phyloP scores from a whole-genome alignment of 202 grass and related monocot species.

The Hordeum pubiflorum region DNA sequence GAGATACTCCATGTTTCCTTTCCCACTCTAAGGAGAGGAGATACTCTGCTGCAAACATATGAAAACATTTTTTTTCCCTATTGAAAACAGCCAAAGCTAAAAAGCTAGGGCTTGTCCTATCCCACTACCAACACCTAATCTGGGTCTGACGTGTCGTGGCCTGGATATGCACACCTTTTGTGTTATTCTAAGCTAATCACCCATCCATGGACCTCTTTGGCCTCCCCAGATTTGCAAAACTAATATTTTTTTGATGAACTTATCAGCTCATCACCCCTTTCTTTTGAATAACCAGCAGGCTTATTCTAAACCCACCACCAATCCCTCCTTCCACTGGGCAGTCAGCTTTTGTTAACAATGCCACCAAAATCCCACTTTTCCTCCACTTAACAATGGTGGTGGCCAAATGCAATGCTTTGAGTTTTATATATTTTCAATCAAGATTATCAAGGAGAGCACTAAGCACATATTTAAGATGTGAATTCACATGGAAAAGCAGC shows the following conservation, averaged over 20 bases:
- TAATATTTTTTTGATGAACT: conserved; percentile 22
- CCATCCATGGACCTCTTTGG: conserved; percentile 25
- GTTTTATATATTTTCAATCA: conserved; percentile 28
- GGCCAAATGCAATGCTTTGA: conserved; percentile 41
- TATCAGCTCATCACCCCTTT: conserved; percentile 20
- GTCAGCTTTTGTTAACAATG: conserved; percentile 41
- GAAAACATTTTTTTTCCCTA: conserved; percentile 8
- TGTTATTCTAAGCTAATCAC: conserved; percentile 43
- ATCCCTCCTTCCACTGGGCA: conserved; percentile 37
- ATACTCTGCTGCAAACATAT: conserved; percentile 40
- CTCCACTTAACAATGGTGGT: conserved; percentile 46
- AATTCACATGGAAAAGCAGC: conserved; percentile 30
- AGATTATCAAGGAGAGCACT: conserved; percentile 50
- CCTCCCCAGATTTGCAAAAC: conserved; percentile 41
- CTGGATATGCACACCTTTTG: conserved; percentile 41
- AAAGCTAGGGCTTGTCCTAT: conserved; percentile 65
- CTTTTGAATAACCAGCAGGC: conserved; percentile 33
- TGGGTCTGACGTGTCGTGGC: conserved; percentile 55
- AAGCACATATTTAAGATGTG: conserved; percentile 35
- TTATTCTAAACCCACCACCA: conserved; percentile 38
- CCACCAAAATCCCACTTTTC: conserved; percentile 51
- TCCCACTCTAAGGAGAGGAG: conserved; percentile 15
- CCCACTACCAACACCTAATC: conserved; percentile 57
- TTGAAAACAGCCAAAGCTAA: conserved; percentile 40
- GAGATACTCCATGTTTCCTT: conserved; percentile 20